Evolutionary conservation across 441 rosid species (phyloP).

Genomic region (Melastoma candidum): DNA sequence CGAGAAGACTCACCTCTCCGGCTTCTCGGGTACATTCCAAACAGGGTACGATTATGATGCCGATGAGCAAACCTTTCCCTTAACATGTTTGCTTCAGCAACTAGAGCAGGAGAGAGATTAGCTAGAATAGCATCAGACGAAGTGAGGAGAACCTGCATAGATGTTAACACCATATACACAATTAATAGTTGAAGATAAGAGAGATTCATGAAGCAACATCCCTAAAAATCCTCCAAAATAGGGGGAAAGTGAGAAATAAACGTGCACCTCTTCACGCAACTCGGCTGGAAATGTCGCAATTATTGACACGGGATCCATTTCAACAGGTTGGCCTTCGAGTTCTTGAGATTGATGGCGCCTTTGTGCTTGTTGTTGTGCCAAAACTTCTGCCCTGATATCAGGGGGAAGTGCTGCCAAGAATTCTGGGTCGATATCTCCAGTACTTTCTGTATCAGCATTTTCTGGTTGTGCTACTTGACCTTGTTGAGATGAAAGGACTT

Average conservation of each 20-base stretch:
- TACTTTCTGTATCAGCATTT: conserved; percentile 53
- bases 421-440: conserved; percentile 95
- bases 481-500: conserved; percentile 93
- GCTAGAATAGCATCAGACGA: conserved; percentile 98
- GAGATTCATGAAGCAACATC: no score
- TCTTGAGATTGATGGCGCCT: conserved; percentile 90
- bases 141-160: conserved; percentile 74
- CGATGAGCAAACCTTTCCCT: conserved; percentile 97
- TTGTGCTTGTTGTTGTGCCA: conserved; percentile 97
- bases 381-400: conserved; percentile 91
- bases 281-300: conserved; percentile 98
- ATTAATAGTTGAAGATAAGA: no score
- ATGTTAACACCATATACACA: background rate
- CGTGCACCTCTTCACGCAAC: conserved; percentile 83
- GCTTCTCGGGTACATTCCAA: conserved; percentile 93
- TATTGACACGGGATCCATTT: conserved; percentile 98
- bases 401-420: conserved; percentile 99
- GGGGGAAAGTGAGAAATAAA: no score
- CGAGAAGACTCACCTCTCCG: conserved; percentile 96
- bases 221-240: no score
- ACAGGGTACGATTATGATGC: conserved; percentile 71
- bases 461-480: conserved; percentile 82
- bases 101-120: conserved; percentile 96
- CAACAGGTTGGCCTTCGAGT: conserved; percentile 99
- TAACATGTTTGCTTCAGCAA: conserved; percentile 97